These are phyloP conservation scores for Aureococcus anophagefferens DNA, from an alignment of 108 stramenopile species.

Conservation along the genomic window DNA sequence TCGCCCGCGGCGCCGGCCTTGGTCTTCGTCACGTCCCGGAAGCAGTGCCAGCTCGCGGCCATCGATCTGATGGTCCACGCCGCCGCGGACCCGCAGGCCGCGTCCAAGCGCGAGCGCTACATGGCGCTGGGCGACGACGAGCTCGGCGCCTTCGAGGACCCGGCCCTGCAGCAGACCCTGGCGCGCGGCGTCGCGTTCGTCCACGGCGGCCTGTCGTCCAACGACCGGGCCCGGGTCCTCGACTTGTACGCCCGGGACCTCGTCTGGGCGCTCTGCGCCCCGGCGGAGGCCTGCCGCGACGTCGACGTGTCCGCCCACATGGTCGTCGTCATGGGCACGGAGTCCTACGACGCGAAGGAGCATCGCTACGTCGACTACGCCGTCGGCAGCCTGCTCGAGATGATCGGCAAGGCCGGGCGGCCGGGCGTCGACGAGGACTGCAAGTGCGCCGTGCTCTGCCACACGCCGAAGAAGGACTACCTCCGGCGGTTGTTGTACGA, in stretches of 20 bases:
- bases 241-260: constrained; percentile 54
- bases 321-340: constrained; percentile 91
- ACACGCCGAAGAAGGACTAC: constrained; percentile 83
- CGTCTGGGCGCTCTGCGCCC: constrained; percentile 72
- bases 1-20: constrained; percentile 62
- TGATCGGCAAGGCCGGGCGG: constrained; percentile 79
- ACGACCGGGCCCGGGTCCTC: constrained; percentile 62
- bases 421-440: constrained; percentile 54
- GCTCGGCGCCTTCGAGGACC: constrained; percentile 56
- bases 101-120: constrained; percentile 23
- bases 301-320: constrained; percentile 56
- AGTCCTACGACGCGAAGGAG: constrained; percentile 79
- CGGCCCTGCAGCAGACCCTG: constrained; percentile 72
- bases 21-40: constrained; percentile 84
- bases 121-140: constrained; percentile 20
- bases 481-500: constrained; percentile 86
- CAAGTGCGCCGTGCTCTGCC: constrained; percentile 80
- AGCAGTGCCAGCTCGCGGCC: constrained; percentile 92
- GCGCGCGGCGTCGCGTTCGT: constrained; percentile 80
- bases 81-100: constrained; percentile 35
- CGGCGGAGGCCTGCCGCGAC: constrained; percentile 75
- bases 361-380: constrained; percentile 87
- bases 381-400: constrained; percentile 80
- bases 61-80: constrained; percentile 91
- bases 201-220: constrained; percentile 71